These are phyloP conservation scores for Aspergillus sp. DNA, from an alignment of 2,329 filamentous ascomycete genomes.

Conservation along the genomic window DNA sequence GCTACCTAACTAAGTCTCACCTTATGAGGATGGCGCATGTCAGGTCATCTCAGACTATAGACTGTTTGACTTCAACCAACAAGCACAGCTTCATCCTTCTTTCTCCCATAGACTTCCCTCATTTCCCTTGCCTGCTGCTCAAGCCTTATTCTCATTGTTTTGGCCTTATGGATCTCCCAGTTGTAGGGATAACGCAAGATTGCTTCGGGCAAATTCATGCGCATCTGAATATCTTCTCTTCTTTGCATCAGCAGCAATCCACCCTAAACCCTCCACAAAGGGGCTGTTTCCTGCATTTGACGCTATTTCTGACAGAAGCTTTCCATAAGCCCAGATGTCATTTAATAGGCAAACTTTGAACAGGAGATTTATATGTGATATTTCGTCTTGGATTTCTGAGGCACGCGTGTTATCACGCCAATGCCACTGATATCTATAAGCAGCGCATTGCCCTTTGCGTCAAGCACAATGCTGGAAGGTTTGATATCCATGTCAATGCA, in stretches of 20 bases:
- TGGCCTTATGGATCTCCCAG: no score
- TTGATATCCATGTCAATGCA: constrained; percentile 14
- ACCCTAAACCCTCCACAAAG: constrained; percentile 4
- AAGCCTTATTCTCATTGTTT: no score
- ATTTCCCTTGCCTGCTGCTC: no score
- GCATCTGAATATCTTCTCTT: constrained; percentile 2
- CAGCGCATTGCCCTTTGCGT: constrained; percentile 10
- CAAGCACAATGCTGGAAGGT: constrained; percentile 14
- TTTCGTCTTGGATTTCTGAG: constrained; percentile 14
- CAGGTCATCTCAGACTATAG: no score
- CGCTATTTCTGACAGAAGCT: constrained; percentile 11
- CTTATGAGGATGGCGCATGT: no score
- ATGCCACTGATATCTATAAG: constrained; percentile 13
- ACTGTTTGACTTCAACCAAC: no score
- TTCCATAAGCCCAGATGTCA: constrained; percentile 17
- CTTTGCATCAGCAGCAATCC: constrained; percentile 8
- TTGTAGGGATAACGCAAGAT: no score
- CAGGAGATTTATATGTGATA: constrained; percentile 11
- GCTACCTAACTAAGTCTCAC: no score
- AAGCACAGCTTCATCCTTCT: no score
- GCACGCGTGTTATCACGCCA: constrained; percentile 7
- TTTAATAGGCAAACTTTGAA: constrained; percentile 12
- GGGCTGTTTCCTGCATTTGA: constrained; percentile 5
- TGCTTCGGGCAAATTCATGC: constrained; percentile 7
- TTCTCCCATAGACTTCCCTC: no score